These are phyloP conservation scores for Dipodascopsis uninucleata DNA, from an alignment of 805 yeast species.

Conservation along the genomic window DNA sequence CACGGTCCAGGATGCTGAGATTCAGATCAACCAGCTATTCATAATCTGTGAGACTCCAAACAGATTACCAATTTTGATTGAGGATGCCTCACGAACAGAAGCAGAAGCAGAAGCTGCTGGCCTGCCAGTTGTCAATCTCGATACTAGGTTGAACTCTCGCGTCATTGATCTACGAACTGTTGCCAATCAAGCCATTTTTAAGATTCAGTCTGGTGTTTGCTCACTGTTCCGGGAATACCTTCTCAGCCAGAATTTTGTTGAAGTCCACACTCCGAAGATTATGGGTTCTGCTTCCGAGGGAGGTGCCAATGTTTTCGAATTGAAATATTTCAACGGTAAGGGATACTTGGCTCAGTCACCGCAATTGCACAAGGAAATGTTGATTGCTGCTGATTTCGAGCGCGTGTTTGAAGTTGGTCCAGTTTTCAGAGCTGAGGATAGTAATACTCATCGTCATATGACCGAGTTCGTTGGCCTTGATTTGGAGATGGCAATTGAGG, in stretches of 20 bases:
- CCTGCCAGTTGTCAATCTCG: conserved; percentile 90
- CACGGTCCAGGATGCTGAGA: conserved; percentile 86
- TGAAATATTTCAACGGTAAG: conserved; percentile 84
- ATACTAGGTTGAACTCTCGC: conserved; percentile 90
- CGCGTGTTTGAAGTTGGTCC: conserved; percentile 95
- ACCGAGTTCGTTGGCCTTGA: conserved; percentile 98
- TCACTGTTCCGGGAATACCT: conserved; percentile 86
- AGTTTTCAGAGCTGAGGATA: conserved; percentile 98
- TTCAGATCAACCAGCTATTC: conserved; percentile 67
- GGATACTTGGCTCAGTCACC: conserved; percentile 98
- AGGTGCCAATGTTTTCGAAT: conserved; percentile 94
- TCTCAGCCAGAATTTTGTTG: conserved; percentile 63
- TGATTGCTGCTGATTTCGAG: conserved; percentile 97
- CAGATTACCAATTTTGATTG: conserved; percentile 88
- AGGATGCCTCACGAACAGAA: conserved; percentile 94
- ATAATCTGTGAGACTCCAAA: conserved; percentile 85
- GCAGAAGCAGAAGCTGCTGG: conserved; percentile 80
- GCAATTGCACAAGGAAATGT: conserved; percentile 95
- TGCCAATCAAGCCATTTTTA: conserved; percentile 96
- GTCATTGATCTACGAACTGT: conserved; percentile 95
- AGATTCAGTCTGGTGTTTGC: conserved; percentile 86
- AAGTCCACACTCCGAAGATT: conserved; percentile 94
- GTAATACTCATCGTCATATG: conserved; percentile 98
- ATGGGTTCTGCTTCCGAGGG: conserved; percentile 97
- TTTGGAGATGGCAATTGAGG: conserved; percentile 97